phyloP scores from a whole-genome alignment of 331 rosid species.

The Prunus yedoensis region DNA sequence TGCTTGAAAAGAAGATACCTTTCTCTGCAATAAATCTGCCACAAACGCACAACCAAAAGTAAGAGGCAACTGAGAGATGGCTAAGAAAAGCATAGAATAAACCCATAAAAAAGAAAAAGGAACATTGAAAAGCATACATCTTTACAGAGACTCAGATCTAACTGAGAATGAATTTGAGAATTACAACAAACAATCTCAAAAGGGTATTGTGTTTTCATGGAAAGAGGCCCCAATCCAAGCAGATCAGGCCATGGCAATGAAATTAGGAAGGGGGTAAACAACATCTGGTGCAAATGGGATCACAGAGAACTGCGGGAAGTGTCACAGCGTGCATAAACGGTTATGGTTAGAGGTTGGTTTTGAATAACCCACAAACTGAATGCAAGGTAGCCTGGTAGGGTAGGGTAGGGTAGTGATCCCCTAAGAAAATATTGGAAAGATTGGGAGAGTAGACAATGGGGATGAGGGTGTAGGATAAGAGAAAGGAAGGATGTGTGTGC shows the following conservation, averaged over 20 bases:
- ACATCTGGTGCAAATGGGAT: constrained; percentile 55
- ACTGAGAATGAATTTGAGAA: constrained; percentile 34
- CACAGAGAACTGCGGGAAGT: constrained; percentile 61
- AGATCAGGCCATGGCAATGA: constrained; percentile 55
- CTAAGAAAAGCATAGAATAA: constrained; percentile 46
- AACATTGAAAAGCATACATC: constrained; percentile 60
- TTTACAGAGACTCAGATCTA: constrained; percentile 83
- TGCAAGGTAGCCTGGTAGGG: constrained; percentile 20
- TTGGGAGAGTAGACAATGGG: neutral
- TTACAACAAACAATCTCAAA: constrained; percentile 34
- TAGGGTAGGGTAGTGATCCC: neutral
- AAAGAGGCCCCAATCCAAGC: constrained; percentile 45
- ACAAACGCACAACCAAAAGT: constrained; percentile 50
- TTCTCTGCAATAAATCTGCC: constrained; percentile 78
- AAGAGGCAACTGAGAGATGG: constrained; percentile 41
- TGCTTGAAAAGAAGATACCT: constrained; percentile 65
- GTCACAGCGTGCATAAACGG: constrained; percentile 55
- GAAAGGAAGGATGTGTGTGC: neutral
- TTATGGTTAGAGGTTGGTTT: constrained; percentile 47
- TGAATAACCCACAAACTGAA: constrained; percentile 39
- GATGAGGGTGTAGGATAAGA: neutral
- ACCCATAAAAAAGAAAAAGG: constrained; percentile 36
- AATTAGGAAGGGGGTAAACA: constrained; percentile 40
- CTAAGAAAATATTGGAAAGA: neutral
- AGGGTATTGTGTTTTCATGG: constrained; percentile 38